Evolutionary conservation across 148 eudicot species (phyloP), one percentile per base, ranked within the genome.

Genomic region (Fagopyrum homotropicum): DNA sequence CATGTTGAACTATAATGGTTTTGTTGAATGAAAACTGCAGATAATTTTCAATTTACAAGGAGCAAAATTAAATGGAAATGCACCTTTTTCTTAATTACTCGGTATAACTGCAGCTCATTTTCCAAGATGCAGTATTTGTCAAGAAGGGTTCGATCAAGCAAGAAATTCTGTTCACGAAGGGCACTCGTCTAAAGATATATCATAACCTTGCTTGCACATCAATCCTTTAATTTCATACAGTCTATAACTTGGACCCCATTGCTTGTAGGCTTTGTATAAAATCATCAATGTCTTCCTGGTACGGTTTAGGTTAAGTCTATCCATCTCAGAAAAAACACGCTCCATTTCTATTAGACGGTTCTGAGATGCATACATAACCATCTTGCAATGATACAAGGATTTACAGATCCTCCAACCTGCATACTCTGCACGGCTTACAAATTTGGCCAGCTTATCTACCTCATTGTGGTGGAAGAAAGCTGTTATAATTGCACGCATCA

Each of bases 331-430:
- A 63, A 89, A 86, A 74, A 91, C 93, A 14, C 55, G 74, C 80
- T 91, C 97, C 97, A 93, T 91, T 76, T 93, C 98, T 45, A 60
- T 77, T 51, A 91, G 61, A 30, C 96, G 91, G 46, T 82, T 82
- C 69, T 91, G 84, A n/a, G 82, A 80, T 57, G 83, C 79, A 79
- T 86, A 89, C 95, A 91, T 80, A 50, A 88, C 86, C 98, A 91
- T 88, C 75, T 83, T 81, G 80, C 91, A 84, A 60, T 89, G 98
- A 80, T 91, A 93, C 19, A 89, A 75, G 22, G 91, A 88, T 79
- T 89, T 74, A 68, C 90, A 90, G 9, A 86, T 71, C 81, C 73
- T 88, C 98, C 98, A 93, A 48, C 93, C 93, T 3, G 88, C 88
- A 79, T 4, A 7, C 77, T 87, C 93, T 7, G 97, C 90, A 75